Evolutionary conservation across 2,329 filamentous ascomycete genomes (phyloP), one percentile per base, ranked within the genome.

Genomic region (Grosmannia serpens): DNA sequence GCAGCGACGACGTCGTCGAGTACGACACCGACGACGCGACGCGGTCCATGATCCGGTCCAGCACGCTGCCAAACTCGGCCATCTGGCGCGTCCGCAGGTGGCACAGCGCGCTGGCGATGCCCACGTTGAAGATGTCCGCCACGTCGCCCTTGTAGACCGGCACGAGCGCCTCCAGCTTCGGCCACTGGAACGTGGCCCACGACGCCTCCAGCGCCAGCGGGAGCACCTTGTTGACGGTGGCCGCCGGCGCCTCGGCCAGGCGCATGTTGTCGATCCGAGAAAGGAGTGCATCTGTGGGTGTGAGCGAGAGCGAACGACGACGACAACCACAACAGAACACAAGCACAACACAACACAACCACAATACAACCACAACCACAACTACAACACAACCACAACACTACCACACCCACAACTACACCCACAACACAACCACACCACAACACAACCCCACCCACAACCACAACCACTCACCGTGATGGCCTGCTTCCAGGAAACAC

Each of bases 401-500:
- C n/a, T n/a, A n/a, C n/a, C n/a, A n/a, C n/a, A n/a, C n/a, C n/a
- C n/a, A n/a, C n/a, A n/a, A n/a, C n/a, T n/a, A n/a, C n/a, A n/a
- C n/a, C n/a, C n/a, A n/a, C n/a, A n/a, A n/a, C n/a, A n/a, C n/a
- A n/a, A n/a, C n/a, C n/a, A n/a, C n/a, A n/a, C n/a, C n/a, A n/a
- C n/a, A n/a, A n/a, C n/a, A n/a, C n/a, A n/a, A n/a, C n/a, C n/a
- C n/a, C n/a, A n/a, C n/a, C n/a, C n/a, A n/a, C n/a, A n/a, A n/a
- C n/a, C n/a, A n/a, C n/a, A n/a, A n/a, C n/a, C n/a, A 47, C 77
- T 70, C 75, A 91, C 89, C 89, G 72, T 96, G 87, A 69, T 97
- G 94, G 0, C 92, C 94, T n/a, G 91, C 95, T 69, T 96, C 91
- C 68, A 91, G 91, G 11, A 99, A 77, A 66, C 94, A 97, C 33